Evolutionary conservation across 2,329 filamentous ascomycete species (phyloP).

Genomic region (Teratosphaeriaceae sp.): DNA sequence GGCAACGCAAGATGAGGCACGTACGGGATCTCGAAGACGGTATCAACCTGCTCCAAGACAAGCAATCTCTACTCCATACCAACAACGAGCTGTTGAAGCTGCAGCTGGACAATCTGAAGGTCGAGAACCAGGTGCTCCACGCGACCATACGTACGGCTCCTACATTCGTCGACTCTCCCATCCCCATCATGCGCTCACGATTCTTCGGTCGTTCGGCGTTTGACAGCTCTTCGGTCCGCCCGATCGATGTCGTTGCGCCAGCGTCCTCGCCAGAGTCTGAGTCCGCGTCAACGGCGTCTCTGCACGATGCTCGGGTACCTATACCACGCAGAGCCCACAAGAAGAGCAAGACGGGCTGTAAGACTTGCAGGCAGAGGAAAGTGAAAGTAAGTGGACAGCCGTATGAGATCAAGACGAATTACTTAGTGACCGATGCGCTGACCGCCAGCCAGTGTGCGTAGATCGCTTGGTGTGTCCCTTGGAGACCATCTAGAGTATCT

Average conservation of each 20-base stretch:
- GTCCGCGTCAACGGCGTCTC: neutral
- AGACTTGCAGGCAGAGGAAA: slow-evolving; percentile 1
- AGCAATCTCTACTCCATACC: neutral
- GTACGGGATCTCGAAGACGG: slow-evolving; percentile 1
- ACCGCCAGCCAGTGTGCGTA: too few species aligned
- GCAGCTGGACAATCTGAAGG: slow-evolving; percentile 2
- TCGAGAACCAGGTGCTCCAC: slow-evolving; percentile 1
- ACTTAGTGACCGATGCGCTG: neutral
- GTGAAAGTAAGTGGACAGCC: neutral
- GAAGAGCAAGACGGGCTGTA: slow-evolving; percentile 1
- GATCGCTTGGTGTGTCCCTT: too few species aligned
- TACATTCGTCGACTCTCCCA: neutral
- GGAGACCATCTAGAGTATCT: too few species aligned
- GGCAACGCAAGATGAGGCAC: neutral
- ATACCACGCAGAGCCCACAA: slow-evolving; percentile 1
- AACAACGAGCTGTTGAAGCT: neutral
- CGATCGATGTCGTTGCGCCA: too few species aligned
- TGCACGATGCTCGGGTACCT: neutral
- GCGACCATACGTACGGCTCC: neutral
- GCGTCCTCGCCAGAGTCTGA: slow-evolving; percentile 1
- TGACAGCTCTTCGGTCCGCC: too few species aligned
- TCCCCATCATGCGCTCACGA: neutral
- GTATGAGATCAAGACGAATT: neutral
- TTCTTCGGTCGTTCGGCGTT: neutral
- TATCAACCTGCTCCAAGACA: neutral